Evolutionary conservation across 2,329 filamentous ascomycete species (phyloP).

Genomic region (Pseudocercospora eumusae): DNA sequence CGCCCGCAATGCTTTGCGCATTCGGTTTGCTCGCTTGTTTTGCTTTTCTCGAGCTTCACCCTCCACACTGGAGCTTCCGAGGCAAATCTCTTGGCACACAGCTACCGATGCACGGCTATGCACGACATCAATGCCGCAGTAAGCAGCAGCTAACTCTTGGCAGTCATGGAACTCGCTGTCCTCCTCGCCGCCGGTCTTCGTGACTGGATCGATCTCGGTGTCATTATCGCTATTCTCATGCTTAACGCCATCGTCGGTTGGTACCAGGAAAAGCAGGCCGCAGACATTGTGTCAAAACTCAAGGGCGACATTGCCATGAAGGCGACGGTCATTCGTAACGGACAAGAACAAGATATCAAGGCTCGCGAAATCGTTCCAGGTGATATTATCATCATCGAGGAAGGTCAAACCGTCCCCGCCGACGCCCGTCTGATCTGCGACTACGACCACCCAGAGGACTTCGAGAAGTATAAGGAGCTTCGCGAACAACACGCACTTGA

Average conservation of each 20-base stretch:
- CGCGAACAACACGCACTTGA: conserved; percentile 54
- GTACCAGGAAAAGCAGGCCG: conserved; percentile 80
- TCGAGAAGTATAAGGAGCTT: conserved; percentile 67
- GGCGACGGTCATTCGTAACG: conserved; percentile 67
- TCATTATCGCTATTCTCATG: conserved; percentile 73
- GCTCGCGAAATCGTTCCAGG: conserved; percentile 74
- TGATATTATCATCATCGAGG: conserved; percentile 73
- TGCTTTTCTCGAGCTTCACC: conserved; percentile 23
- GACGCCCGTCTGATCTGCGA: conserved; percentile 73
- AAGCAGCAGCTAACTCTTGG: conserved; percentile 30
- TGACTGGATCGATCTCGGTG: conserved; percentile 76
- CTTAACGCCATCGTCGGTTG: conserved; percentile 77
- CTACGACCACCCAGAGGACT: conserved; percentile 68
- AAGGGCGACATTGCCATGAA: conserved; percentile 81
- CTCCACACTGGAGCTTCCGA: conserved; percentile 31
- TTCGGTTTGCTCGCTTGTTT: conserved; percentile 15
- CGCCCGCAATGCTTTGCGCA: conserved; percentile 29
- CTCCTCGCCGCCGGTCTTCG: conserved; percentile 71
- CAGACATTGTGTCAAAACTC: conserved; percentile 71
- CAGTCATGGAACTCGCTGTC: conserved; percentile 76
- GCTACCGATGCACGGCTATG: conserved; percentile 15
- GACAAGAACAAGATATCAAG: conserved; percentile 67
- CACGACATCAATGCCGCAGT: conserved; percentile 15
- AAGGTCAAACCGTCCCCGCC: conserved; percentile 69
- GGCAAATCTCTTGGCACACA: conserved; percentile 32